A percentile compares a stretch with the other conserved stretches of the same genome.
Conservation (phyloP, 805 yeast genomes). For the Barnettozyma pratensis region DNA sequence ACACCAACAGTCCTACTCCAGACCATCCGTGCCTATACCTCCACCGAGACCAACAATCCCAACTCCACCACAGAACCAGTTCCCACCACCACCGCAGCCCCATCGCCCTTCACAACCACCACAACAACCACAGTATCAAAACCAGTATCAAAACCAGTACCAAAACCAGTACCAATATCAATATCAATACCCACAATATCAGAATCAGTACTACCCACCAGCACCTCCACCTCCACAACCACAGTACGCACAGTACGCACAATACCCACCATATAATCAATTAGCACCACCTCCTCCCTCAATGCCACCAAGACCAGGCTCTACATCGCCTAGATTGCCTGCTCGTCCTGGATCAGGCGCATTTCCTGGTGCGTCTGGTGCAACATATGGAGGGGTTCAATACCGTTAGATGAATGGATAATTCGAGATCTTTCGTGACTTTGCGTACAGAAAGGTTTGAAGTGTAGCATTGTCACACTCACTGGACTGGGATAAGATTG, state of each 20-base stretch:
- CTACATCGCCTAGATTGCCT: background rate
- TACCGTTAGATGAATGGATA: background rate
- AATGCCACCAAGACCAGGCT: constrained; percentile 1
- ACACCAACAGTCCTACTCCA: background rate
- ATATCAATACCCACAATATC: background rate
- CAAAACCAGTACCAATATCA: too few relatives aligned
- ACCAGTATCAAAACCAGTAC: background rate
- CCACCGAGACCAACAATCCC: background rate
- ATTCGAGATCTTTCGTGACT: too few relatives aligned
- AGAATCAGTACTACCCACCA: background rate
- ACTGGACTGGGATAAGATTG: background rate
- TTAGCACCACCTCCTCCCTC: background rate
- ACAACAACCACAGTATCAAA: background rate
- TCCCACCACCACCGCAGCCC: background rate
- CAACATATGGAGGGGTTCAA: constrained; percentile 4
- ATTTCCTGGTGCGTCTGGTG: constrained; percentile 6
- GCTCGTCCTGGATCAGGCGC: constrained; percentile 4
- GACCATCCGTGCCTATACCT: constrained; percentile 1
- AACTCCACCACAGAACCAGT: background rate
- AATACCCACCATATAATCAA: background rate
- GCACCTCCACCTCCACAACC: constrained; percentile 1
- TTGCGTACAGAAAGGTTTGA: background rate
- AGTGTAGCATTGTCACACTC: background rate
- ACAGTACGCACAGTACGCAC: background rate
- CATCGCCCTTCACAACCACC: background rate